Conservation (phyloP, 257 asterid species). For the Scutellaria barbata region DNA sequence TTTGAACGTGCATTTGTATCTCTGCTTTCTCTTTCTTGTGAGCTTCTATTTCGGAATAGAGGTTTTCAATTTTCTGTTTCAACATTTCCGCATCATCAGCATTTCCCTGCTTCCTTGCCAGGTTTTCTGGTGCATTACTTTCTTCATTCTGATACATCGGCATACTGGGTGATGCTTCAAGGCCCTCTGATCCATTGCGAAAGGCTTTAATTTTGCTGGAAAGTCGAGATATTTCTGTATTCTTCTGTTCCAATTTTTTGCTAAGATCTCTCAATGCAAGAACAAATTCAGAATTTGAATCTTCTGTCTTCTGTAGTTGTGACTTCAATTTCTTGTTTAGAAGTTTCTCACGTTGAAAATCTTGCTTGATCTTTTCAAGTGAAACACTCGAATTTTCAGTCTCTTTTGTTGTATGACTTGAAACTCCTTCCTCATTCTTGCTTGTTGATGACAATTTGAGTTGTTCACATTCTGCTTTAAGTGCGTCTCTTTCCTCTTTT, state of each 20-base stretch:
- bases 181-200: slow-evolving; percentile 47
- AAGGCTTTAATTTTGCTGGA: slow-evolving; percentile 55
- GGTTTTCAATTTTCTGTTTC: slow-evolving; percentile 56
- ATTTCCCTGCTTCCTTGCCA: too few species aligned
- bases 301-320: slow-evolving; percentile 80
- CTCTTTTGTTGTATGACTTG: slow-evolving; percentile 40
- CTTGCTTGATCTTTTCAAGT: slow-evolving; percentile 58
- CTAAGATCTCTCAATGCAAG: slow-evolving; percentile 78
- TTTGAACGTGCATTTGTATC: slow-evolving; percentile 50
- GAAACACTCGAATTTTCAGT: slow-evolving; percentile 43
- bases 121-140: too few species aligned
- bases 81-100: slow-evolving; percentile 55
- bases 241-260: slow-evolving; percentile 68
- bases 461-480: slow-evolving; percentile 65
- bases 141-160: slow-evolving; percentile 43
- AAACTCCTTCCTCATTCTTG: slow-evolving; percentile 41
- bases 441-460: slow-evolving; percentile 49
- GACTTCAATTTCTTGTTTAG: slow-evolving; percentile 58
- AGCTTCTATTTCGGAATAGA: slow-evolving; percentile 65
- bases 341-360: slow-evolving; percentile 67
- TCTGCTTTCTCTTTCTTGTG: slow-evolving; percentile 64
- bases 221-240: slow-evolving; percentile 66
- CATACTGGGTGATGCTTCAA: slow-evolving; percentile 37
- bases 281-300: slow-evolving; percentile 85
- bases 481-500: slow-evolving; percentile 64